phyloP scores from a whole-genome alignment of 345 rosid species.

The Eucalyptus erythrocorys region DNA sequence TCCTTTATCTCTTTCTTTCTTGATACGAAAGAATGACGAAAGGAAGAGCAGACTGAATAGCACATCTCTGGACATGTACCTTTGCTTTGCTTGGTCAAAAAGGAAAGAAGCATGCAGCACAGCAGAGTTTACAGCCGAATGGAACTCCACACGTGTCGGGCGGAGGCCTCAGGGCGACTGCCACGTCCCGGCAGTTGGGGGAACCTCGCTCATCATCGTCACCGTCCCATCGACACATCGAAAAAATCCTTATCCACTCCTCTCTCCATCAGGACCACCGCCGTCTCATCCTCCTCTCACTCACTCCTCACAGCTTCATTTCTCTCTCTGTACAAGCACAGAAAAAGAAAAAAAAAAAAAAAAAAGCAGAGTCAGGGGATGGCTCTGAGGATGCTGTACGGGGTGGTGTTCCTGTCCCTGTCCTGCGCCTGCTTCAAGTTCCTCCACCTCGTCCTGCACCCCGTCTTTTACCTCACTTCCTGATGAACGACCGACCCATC shows the following conservation, averaged over 20 bases:
- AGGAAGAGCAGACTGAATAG: not conserved
- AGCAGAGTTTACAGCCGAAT: not conserved
- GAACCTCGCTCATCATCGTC: not conserved
- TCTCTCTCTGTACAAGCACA: not conserved
- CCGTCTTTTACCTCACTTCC: constrained; percentile 29
- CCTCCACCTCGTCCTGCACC: constrained; percentile 39
- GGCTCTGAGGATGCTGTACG: constrained; percentile 31
- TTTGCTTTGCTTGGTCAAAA: not conserved
- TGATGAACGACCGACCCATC: not conserved
- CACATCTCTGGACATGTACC: not conserved
- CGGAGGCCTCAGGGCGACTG: not conserved
- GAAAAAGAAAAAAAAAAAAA: too few relatives aligned
- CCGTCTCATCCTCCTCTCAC: not conserved
- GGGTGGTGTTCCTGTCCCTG: constrained; percentile 29
- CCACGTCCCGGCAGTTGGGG: not conserved
- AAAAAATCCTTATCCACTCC: not conserved
- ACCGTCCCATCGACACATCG: not conserved
- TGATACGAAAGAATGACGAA: not conserved
- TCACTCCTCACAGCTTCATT: not conserved
- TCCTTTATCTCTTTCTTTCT: not conserved
- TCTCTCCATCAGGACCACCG: not conserved
- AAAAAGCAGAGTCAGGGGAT: not conserved
- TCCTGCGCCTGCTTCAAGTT: constrained; percentile 55
- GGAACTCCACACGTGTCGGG: not conserved
- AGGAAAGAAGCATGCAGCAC: not conserved